Evolutionary conservation across 768 basidiomycete species (phyloP).

Genomic region (Exidia glandulosa): DNA sequence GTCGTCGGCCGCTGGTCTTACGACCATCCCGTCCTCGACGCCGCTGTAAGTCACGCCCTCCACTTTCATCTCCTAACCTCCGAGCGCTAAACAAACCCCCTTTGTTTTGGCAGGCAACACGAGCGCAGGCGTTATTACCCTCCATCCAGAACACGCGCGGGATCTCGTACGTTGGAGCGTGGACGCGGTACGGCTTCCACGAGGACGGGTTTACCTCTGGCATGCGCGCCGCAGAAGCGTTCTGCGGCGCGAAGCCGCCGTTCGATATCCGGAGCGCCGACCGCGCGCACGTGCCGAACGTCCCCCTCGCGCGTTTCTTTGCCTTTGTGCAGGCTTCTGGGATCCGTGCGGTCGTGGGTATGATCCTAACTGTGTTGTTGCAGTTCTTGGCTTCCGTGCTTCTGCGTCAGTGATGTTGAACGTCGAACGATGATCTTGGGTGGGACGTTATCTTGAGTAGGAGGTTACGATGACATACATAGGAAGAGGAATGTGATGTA

Average conservation of each 20-base stretch:
- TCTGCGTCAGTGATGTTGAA: too few relatives aligned
- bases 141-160: constrained; percentile 52
- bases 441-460: too few relatives aligned
- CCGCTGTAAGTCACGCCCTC: constrained; percentile 26
- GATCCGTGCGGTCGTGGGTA: background rate
- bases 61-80: too few relatives aligned
- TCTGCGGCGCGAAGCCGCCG: background rate
- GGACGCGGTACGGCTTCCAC: constrained; percentile 70
- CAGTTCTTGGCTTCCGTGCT: background rate
- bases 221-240: constrained; percentile 21
- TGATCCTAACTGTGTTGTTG: background rate
- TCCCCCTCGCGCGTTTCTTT: background rate
- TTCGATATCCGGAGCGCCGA: constrained; percentile 1
- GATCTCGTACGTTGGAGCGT: constrained; percentile 60
- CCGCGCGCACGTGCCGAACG: background rate
- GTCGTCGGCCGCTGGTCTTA: constrained; percentile 45
- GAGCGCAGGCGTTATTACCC: constrained; percentile 40
- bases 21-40: constrained; percentile 57
- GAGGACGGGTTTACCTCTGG: constrained; percentile 61
- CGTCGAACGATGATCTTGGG: too few relatives aligned
- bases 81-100: background rate
- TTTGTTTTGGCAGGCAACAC: constrained; percentile 31
- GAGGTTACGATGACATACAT: too few relatives aligned
- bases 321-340: background rate
- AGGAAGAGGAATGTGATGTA: too few relatives aligned